Evolutionary conservation across 352 stramenopile species (phyloP), one percentile per base, ranked within the genome.

Genomic region (Plasmopara muralis): DNA sequence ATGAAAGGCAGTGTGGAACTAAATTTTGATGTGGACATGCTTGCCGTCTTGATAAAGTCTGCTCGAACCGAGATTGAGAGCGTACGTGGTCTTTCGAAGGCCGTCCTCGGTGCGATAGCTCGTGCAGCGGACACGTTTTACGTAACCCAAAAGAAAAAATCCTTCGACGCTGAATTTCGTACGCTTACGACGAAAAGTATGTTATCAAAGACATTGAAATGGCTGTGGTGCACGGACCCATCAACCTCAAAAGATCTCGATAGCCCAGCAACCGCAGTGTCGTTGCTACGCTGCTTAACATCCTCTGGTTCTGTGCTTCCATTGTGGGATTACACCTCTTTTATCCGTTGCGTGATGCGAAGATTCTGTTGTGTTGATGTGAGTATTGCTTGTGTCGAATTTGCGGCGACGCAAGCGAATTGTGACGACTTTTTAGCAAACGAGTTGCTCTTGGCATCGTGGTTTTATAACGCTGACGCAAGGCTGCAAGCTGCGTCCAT

Each of bases 121-220:
- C 55, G 54, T 16, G 31, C 50, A 2, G 43, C 55, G 2, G 59
- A 73, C 14, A 10, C 50, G 7, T 72, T 77, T 50, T 70, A 72
- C 34, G 61, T 79, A 16, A 47, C 54, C 4, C 69, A 77, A 20
- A 79, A 74, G 52, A 83, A 83, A 47, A 72, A 75, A 56, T 60
- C 48, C 28, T 71, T 83, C 5, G 64, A 83, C n/a, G 59, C 53
- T 6, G 72, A 83, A 14, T 33, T 83, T 14, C 47, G 55, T 2
- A 42, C 66, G 43, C 58, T 83, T 18, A 57, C 72, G 9, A 20
- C 52, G 6, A 68, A 43, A 10, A 52, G 44, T 1, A 50, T 77
- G 37, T 39, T 79, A 20, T 38, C 47, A 9, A 77, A 77, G 51
- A 42, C 43, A 14, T 52, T 82, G 18, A 47, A 75, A 13, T 64